A percentile compares a stretch with the other conserved stretches of the same genome.
phyloP scores from a whole-genome alignment of 495 filamentous ascomycete genomes.

The Lophiotrema nucula region DNA sequence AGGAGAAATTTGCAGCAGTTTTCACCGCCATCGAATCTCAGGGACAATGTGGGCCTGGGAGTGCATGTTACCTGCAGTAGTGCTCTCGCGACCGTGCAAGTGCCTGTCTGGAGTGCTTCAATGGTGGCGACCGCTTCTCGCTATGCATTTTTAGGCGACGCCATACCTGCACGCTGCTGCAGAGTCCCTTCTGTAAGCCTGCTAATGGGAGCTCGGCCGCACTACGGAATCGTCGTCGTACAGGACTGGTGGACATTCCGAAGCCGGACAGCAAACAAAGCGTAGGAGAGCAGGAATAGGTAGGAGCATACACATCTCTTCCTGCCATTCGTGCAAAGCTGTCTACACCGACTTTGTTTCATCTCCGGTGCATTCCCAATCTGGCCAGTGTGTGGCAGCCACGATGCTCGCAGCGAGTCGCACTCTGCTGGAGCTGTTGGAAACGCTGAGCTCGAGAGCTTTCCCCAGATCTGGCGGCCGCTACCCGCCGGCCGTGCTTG shows the following conservation, averaged over 20 bases:
- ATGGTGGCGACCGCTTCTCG: constrained; percentile 20
- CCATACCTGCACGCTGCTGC: constrained; percentile 16
- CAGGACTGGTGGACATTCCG: background rate
- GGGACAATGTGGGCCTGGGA: constrained; percentile 7
- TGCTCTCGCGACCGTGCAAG: constrained; percentile 9
- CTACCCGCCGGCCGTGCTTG: constrained; percentile 29
- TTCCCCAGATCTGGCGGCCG: constrained; percentile 31
- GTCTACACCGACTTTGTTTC: constrained; percentile 35
- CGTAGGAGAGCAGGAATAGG: background rate
- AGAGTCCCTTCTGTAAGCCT: background rate
- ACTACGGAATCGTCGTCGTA: constrained; percentile 11
- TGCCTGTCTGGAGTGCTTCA: constrained; percentile 1
- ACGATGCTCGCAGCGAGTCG: constrained; percentile 22
- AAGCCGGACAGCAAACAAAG: constrained; percentile 6
- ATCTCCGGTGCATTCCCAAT: constrained; percentile 24
- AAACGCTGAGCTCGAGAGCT: constrained; percentile 17
- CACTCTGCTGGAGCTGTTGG: background rate
- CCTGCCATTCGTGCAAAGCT: constrained; percentile 22
- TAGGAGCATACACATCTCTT: background rate
- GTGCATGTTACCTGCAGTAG: constrained; percentile 25
- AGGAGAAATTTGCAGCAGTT: constrained; percentile 12
- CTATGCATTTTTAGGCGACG: constrained; percentile 4
- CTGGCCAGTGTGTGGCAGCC: constrained; percentile 23
- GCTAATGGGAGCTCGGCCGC: constrained; percentile 1
- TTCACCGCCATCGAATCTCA: constrained; percentile 27